phyloP scores from a whole-genome alignment of 1,139 yeast genomes.

The Pichia sp. region DNA sequence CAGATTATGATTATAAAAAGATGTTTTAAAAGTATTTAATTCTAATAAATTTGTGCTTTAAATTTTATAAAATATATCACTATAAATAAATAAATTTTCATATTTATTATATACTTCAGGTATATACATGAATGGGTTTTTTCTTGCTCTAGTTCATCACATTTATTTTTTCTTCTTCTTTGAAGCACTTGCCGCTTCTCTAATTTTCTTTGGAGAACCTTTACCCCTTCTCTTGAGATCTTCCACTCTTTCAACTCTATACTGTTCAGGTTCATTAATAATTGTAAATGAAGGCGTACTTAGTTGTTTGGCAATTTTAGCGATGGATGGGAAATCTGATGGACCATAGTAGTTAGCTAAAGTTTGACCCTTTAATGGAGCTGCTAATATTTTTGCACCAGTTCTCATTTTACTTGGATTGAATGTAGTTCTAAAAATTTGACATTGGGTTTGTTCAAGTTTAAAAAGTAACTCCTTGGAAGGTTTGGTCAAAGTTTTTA shows the following conservation, averaged over 20 bases:
- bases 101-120: not conserved
- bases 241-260: conserved; percentile 57
- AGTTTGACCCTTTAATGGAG: conserved; percentile 70
- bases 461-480: conserved; percentile 38
- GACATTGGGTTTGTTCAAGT: conserved; percentile 50
- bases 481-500: conserved; percentile 8
- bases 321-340: conserved; percentile 58
- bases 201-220: conserved; percentile 84
- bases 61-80: not conserved
- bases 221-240: conserved; percentile 82
- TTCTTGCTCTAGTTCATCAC: not conserved
- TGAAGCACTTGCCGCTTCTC: conserved; percentile 38
- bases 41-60: not conserved
- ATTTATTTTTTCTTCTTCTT: conserved; percentile 30
- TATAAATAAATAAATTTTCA: not conserved
- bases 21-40: conserved; percentile 21
- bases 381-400: conserved; percentile 68
- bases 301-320: conserved; percentile 22
- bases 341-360: conserved; percentile 71
- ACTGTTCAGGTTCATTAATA: conserved; percentile 67
- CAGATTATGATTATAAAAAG: conserved; percentile 25
- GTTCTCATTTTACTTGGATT: conserved; percentile 69
- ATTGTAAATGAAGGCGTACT: conserved; percentile 33
- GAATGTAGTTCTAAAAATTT: conserved; percentile 54
- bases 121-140: not conserved